Conservation (phyloP, 2,329 filamentous ascomycete genomes). For the Talaromyces sp. region DNA sequence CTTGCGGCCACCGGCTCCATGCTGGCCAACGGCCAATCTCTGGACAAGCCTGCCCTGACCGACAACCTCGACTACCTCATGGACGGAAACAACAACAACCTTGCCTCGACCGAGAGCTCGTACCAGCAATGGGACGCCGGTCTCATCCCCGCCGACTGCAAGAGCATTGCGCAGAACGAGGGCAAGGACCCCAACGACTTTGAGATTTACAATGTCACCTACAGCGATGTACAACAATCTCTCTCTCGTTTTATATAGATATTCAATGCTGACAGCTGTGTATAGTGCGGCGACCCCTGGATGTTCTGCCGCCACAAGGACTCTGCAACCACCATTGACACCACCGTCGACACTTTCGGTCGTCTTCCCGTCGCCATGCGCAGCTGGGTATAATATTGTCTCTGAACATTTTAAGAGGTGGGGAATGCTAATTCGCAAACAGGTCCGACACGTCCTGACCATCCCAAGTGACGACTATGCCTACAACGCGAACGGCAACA, state of each 20-base stretch:
- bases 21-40: constrained; percentile 1
- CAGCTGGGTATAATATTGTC: constrained; percentile 3
- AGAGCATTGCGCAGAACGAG: constrained; percentile 5
- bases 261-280: background rate
- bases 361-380: constrained; percentile 9
- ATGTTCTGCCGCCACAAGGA: constrained; percentile 8
- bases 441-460: constrained; percentile 9
- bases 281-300: constrained; percentile 9
- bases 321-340: background rate
- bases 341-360: constrained; percentile 7
- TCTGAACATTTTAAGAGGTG: background rate
- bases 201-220: constrained; percentile 8
- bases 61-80: constrained; percentile 6
- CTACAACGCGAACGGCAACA: constrained; percentile 9
- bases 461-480: constrained; percentile 2
- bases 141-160: constrained; percentile 6
- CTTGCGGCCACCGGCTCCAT: background rate
- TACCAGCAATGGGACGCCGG: constrained; percentile 5
- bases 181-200: constrained; percentile 7
- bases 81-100: constrained; percentile 1
- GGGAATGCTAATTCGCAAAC: too few relatives aligned
- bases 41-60: constrained; percentile 5
- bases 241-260: too few relatives aligned
- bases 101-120: constrained; percentile 2
- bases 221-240: background rate